Evolutionary conservation across 768 basidiomycete genomes (phyloP).

Genomic region (Lyophyllum semitale): DNA sequence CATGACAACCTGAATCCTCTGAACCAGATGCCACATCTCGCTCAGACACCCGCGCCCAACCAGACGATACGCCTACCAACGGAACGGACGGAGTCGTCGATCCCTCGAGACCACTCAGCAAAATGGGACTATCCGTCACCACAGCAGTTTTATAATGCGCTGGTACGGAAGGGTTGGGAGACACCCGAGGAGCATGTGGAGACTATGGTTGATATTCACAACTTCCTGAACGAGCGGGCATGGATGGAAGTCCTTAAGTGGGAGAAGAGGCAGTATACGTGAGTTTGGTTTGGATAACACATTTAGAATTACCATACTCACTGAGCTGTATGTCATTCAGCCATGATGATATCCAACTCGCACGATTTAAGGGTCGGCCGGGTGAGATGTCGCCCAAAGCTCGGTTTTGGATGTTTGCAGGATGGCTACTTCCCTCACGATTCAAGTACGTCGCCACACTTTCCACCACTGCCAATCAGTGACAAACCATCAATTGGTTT

Average conservation of each 20-base stretch:
- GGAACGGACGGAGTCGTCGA: conserved; percentile 77
- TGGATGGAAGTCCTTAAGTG: conserved; percentile 94
- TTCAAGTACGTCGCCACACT: conserved; percentile 70
- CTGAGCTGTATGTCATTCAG: conserved; percentile 33
- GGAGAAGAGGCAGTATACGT: conserved; percentile 76
- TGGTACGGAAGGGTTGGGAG: conserved; percentile 96
- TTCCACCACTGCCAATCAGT: not conserved
- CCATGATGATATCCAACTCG: conserved; percentile 69
- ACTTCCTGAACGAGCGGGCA: conserved; percentile 95
- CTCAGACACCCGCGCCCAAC: conserved; percentile 62
- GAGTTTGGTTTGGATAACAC: conserved; percentile 25
- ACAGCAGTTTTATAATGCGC: conserved; percentile 97
- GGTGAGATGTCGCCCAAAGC: conserved; percentile 96
- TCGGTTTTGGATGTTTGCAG: conserved; percentile 80
- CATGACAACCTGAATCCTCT: conserved; percentile 61
- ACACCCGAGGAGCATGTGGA: conserved; percentile 96
- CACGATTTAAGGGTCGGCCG: conserved; percentile 86
- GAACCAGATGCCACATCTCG: conserved; percentile 89
- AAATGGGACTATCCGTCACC: conserved; percentile 97
- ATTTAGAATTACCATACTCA: conserved; percentile 1
- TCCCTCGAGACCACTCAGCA: conserved; percentile 63
- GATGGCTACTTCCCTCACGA: conserved; percentile 83
- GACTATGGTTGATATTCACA: conserved; percentile 98
- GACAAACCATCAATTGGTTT: not conserved
- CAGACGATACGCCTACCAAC: conserved; percentile 68